Evolutionary conservation across 257 asterid genomes (phyloP).

Genomic region (Cinchona pubescens): DNA sequence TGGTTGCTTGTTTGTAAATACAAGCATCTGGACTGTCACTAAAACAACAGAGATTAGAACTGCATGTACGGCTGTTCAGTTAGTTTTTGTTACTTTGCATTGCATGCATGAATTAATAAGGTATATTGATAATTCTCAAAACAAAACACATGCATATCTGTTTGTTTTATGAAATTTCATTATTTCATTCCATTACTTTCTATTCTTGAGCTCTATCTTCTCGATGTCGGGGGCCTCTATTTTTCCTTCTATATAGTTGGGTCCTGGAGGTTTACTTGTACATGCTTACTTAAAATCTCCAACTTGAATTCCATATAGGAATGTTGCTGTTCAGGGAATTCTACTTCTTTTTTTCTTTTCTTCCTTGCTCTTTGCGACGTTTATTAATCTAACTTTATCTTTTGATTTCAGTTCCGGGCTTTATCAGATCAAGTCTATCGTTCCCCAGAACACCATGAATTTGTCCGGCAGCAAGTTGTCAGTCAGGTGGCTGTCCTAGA

Average conservation of each 20-base stretch:
- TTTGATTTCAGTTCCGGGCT: conserved; percentile 55
- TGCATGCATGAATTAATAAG: neutral
- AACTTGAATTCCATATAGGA: neutral
- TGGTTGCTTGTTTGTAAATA: too few species aligned
- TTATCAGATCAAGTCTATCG: conserved; percentile 93
- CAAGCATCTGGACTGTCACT: neutral
- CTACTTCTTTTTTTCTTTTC: neutral
- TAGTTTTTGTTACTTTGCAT: neutral
- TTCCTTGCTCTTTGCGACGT: conserved; percentile 2
- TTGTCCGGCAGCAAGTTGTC: conserved; percentile 85
- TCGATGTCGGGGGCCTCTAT: neutral
- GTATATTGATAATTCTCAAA: too few species aligned
- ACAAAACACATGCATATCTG: neutral
- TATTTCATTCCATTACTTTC: neutral
- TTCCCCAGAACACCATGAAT: conserved; percentile 85
- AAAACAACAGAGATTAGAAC: too few species aligned
- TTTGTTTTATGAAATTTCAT: neutral
- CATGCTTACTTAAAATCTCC: neutral
- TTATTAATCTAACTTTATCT: neutral
- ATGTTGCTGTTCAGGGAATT: neutral
- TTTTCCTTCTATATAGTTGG: neutral
- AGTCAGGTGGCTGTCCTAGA: conserved; percentile 52
- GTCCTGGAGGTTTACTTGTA: neutral
- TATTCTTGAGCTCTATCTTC: conserved; percentile 7
- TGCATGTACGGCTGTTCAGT: neutral